phyloP scores from a whole-genome alignment of 1,284 basidiomycete genomes.

The Agaricales sp. region DNA sequence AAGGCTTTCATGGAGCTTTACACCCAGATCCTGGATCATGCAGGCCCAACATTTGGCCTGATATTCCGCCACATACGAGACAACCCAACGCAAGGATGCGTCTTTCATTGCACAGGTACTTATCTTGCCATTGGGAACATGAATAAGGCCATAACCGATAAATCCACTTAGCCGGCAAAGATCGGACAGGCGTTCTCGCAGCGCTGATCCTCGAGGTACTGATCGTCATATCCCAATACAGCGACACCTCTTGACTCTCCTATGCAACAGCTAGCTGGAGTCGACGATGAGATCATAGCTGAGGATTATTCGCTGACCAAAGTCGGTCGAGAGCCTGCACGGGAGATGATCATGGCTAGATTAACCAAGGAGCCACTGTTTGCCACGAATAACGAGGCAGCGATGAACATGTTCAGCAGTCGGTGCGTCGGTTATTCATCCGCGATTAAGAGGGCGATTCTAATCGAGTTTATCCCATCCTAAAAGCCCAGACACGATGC shows the following conservation, averaged over 20 bases:
- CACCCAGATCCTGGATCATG: slow-evolving; percentile 68
- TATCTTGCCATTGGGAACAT: slow-evolving; percentile 7
- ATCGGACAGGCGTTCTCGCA: slow-evolving; percentile 68
- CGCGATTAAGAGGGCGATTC: neutral
- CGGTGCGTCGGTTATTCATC: slow-evolving; percentile 36
- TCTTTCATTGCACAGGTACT: slow-evolving; percentile 76
- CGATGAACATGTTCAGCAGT: slow-evolving; percentile 69
- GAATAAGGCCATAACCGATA: slow-evolving; percentile 22
- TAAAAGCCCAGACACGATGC: slow-evolving; percentile 45
- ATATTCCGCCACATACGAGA: slow-evolving; percentile 65
- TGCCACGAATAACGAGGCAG: slow-evolving; percentile 57
- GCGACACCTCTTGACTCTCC: slow-evolving; percentile 5
- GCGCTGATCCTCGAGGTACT: slow-evolving; percentile 60
- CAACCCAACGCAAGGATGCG: slow-evolving; percentile 45
- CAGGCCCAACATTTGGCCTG: slow-evolving; percentile 48
- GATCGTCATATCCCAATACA: neutral
- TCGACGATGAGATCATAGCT: slow-evolving; percentile 49
- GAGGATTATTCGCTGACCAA: slow-evolving; percentile 68
- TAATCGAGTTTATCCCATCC: neutral
- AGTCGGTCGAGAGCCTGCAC: slow-evolving; percentile 65
- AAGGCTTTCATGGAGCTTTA: slow-evolving; percentile 75
- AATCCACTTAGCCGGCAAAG: slow-evolving; percentile 65
- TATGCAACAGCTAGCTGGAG: slow-evolving; percentile 49
- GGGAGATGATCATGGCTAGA: slow-evolving; percentile 55
- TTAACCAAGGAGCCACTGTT: slow-evolving; percentile 61